Conservation (phyloP, 257 asterid genomes). For the Jaltomata sinuosa region DNA sequence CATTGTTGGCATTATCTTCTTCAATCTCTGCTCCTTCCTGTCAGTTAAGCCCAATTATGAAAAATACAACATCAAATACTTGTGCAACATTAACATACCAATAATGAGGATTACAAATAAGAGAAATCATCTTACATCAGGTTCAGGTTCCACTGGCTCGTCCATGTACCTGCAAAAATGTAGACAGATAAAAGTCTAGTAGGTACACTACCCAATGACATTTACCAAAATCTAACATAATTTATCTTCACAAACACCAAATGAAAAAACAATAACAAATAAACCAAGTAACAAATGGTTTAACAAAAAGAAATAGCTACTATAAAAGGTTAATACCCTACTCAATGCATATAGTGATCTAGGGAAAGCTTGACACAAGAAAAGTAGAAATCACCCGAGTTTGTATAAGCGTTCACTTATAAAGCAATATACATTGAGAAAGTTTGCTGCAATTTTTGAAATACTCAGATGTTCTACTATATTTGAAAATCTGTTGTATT, state of each 20-base stretch:
- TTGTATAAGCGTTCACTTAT: not conserved
- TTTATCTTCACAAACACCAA: not conserved
- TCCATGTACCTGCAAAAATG: conserved; percentile 52
- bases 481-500: not conserved
- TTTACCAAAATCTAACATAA: not conserved
- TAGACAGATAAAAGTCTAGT: not conserved
- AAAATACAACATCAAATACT: not conserved
- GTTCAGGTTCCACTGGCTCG: conserved; percentile 79
- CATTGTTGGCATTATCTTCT: conserved; percentile 43
- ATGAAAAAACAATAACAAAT: not conserved
- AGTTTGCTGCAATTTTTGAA: not conserved
- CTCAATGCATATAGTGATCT: not conserved
- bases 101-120: not conserved
- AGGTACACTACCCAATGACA: not conserved
- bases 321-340: not conserved
- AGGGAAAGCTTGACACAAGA: not conserved
- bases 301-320: not conserved
- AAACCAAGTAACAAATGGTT: not conserved
- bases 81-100: not conserved
- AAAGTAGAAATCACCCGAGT: not conserved
- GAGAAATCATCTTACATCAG: conserved; percentile 41
- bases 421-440: not conserved
- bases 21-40: conserved; percentile 86
- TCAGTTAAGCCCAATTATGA: not conserved
- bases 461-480: not conserved